A percentile compares a stretch with the other conserved stretches of the same genome.
Conservation (phyloP, 768 basidiomycete genomes). For the Phanerochaete sordida region DNA sequence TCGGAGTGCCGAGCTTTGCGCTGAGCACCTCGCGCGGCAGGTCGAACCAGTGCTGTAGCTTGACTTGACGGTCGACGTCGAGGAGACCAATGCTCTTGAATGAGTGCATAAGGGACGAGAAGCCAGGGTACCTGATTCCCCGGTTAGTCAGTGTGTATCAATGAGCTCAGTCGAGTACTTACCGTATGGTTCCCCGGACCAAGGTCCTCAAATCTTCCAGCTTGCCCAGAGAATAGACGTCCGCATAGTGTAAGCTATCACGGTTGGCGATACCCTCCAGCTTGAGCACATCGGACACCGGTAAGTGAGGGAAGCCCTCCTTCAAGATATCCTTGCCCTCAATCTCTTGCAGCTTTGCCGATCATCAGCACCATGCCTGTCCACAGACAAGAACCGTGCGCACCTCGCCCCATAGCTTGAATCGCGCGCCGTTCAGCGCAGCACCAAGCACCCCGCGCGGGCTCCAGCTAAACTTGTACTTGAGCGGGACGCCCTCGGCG, state of each 20-base stretch:
- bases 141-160: background rate
- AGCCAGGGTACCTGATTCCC: constrained; percentile 73
- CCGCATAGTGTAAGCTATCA: constrained; percentile 69
- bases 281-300: constrained; percentile 54
- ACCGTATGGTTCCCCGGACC: constrained; percentile 84
- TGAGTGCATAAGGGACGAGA: constrained; percentile 65
- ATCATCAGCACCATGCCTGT: background rate
- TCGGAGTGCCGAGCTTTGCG: constrained; percentile 19
- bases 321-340: constrained; percentile 51
- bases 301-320: constrained; percentile 61
- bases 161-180: constrained; percentile 7
- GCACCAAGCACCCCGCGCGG: constrained; percentile 84
- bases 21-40: constrained; percentile 34
- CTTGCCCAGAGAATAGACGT: constrained; percentile 55
- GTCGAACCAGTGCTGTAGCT: constrained; percentile 34
- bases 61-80: constrained; percentile 35
- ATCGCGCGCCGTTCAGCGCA: constrained; percentile 69
- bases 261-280: constrained; percentile 88
- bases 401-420: constrained; percentile 57
- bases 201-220: constrained; percentile 52
- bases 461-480: constrained; percentile 96
- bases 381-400: background rate
- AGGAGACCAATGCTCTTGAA: constrained; percentile 73
- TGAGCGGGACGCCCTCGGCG: constrained; percentile 57
- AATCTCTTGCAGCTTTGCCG: constrained; percentile 42